These are phyloP conservation scores for Rhodotorula kratochvilovae DNA, from an alignment of 768 basidiomycete species.

Conservation along the genomic window DNA sequence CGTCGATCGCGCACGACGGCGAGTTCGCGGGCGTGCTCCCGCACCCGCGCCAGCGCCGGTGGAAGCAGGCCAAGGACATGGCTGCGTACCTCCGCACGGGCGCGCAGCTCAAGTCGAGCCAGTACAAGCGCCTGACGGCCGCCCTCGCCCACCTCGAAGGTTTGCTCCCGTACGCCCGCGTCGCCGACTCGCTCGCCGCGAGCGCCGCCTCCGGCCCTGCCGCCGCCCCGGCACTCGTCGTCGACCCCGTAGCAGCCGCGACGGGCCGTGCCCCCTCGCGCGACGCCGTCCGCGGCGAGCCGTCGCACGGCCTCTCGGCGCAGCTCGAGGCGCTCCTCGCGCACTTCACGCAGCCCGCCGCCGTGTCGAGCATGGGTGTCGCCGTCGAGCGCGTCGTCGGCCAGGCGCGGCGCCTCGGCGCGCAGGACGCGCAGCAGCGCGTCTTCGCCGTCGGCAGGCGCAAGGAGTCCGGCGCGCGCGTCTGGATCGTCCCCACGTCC, in stretches of 20 bases:
- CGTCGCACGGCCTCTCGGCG: background rate
- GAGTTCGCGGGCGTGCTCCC: conserved; percentile 26
- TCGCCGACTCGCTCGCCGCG: conserved; percentile 23
- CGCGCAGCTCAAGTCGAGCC: conserved; percentile 15
- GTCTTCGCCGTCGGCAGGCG: conserved; percentile 80
- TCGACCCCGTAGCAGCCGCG: conserved; percentile 32
- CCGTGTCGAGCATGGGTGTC: conserved; percentile 26
- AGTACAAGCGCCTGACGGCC: conserved; percentile 37
- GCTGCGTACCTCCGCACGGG: conserved; percentile 34
- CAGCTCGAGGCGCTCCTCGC: conserved; percentile 31
- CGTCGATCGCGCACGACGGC: conserved; percentile 13
- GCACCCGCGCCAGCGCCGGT: conserved; percentile 28
- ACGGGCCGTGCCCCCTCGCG: conserved; percentile 3
- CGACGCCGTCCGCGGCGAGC: background rate
- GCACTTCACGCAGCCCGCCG: conserved; percentile 15
- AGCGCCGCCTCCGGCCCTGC: background rate
- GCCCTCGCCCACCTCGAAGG: conserved; percentile 29
- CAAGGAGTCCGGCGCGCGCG: conserved; percentile 83
- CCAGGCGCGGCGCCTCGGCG: conserved; percentile 59
- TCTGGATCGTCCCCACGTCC: conserved; percentile 70
- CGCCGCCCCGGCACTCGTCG: conserved; percentile 14
- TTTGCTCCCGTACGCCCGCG: conserved; percentile 31
- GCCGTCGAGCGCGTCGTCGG: conserved; percentile 43
- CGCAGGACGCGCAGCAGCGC: conserved; percentile 70
- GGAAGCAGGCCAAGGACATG: conserved; percentile 34